Conservation (phyloP, 192 early-diverging fungal species). For the Dimargaris xerosporica region DNA sequence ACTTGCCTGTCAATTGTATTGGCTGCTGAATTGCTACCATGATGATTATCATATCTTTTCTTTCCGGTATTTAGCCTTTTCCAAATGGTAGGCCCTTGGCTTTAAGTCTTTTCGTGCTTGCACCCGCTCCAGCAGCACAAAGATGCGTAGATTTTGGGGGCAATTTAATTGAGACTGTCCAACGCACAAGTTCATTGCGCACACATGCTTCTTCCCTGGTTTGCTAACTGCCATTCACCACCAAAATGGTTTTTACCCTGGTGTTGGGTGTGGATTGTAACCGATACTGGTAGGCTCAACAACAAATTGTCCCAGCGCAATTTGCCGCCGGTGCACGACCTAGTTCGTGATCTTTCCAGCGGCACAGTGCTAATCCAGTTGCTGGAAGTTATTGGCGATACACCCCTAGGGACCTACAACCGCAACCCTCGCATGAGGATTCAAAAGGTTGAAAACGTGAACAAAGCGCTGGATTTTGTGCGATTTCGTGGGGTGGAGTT, state of each 20-base stretch:
- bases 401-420: slow-evolving; percentile 73
- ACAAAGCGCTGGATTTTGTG: slow-evolving; percentile 89
- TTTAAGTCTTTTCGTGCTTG: too few species aligned
- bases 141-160: too few species aligned
- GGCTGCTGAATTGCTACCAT: too few species aligned
- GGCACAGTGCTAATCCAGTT: slow-evolving; percentile 57
- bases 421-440: slow-evolving; percentile 78
- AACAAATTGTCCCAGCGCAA: slow-evolving; percentile 44
- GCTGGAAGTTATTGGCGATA: slow-evolving; percentile 89
- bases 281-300: slow-evolving; percentile 44
- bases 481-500: slow-evolving; percentile 65
- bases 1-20: too few species aligned
- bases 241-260: not conserved
- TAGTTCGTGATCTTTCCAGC: slow-evolving; percentile 44
- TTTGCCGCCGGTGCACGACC: slow-evolving; percentile 27
- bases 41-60: too few species aligned
- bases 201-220: not conserved
- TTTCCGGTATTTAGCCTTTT: too few species aligned
- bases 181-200: not conserved
- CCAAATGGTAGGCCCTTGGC: too few species aligned
- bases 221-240: not conserved
- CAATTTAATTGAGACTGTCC: not conserved
- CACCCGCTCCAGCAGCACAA: too few species aligned
- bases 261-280: slow-evolving; percentile 2
- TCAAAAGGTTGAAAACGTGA: slow-evolving; percentile 90